Evolutionary conservation across 2,329 filamentous ascomycete genomes (phyloP).

Genomic region (Calonectria crousiana): DNA sequence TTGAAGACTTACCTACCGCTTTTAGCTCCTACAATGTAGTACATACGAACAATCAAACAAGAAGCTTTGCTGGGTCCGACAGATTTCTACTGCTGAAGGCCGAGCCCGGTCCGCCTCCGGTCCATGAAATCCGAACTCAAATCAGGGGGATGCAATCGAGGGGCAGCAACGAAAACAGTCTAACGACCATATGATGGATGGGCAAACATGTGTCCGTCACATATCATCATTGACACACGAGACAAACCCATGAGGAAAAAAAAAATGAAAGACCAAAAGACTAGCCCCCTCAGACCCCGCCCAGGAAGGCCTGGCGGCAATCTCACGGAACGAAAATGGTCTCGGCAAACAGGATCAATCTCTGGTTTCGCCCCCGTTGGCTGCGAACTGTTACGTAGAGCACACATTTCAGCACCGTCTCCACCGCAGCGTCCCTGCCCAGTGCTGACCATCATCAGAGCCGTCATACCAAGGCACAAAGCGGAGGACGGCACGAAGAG

Average conservation of each 20-base stretch:
- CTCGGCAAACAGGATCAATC: slow-evolving; percentile 9
- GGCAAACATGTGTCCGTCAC: neutral
- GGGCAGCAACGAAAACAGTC: neutral
- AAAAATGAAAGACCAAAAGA: neutral
- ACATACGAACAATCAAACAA: neutral
- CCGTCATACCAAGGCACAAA: slow-evolving; percentile 22
- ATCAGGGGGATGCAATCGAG: neutral
- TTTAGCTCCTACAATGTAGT: neutral
- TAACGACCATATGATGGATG: neutral
- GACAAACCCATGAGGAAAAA: neutral
- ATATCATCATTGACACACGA: neutral
- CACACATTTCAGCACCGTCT: slow-evolving; percentile 30
- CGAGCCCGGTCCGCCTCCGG: neutral
- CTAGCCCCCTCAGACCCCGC: slow-evolving; percentile 3
- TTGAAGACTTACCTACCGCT: slow-evolving; percentile 14
- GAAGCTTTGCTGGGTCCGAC: slow-evolving; percentile 5
- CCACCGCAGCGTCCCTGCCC: slow-evolving; percentile 33
- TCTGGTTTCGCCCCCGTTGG: slow-evolving; percentile 24
- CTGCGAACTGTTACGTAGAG: slow-evolving; percentile 25
- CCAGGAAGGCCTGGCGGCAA: slow-evolving; percentile 12
- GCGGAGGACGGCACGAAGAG: slow-evolving; percentile 27
- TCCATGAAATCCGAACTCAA: neutral
- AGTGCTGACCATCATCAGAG: slow-evolving; percentile 36
- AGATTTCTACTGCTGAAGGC: slow-evolving; percentile 3
- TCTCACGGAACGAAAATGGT: slow-evolving; percentile 9